Evolutionary conservation across 164 flowering plant genomes (phyloP).

Genomic region (Sextonia rubra): DNA sequence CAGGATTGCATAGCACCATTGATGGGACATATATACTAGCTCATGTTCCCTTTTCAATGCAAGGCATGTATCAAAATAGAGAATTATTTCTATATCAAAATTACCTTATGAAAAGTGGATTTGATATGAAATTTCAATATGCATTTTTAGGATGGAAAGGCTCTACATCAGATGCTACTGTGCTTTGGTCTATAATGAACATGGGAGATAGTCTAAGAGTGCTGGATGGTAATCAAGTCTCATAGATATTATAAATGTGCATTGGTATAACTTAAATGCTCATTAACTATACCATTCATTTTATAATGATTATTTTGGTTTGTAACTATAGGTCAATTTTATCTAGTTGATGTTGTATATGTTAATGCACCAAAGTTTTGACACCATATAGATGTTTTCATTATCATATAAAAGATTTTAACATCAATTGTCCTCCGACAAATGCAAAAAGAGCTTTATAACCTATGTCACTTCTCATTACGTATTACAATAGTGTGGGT

Average conservation of each 20-base stretch:
- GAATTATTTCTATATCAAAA: slow-evolving; percentile 60
- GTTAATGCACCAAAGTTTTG: slow-evolving; percentile 53
- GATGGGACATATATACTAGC: slow-evolving; percentile 78
- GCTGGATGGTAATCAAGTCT: slow-evolving; percentile 47
- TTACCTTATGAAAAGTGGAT: slow-evolving; percentile 72
- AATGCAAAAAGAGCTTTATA: slow-evolving; percentile 65
- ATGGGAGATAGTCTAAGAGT: slow-evolving; percentile 67
- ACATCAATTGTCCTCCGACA: slow-evolving; percentile 55
- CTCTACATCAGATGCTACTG: slow-evolving; percentile 62
- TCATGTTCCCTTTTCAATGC: slow-evolving; percentile 69
- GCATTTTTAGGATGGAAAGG: slow-evolving; percentile 90
- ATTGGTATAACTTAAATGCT: not conserved
- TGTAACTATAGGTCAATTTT: slow-evolving; percentile 50
- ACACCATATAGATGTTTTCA: slow-evolving; percentile 59
- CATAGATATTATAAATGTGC: not conserved
- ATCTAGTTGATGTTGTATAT: slow-evolving; percentile 63
- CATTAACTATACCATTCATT: slow-evolving; percentile 2
- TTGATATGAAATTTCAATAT: slow-evolving; percentile 72
- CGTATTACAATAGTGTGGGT: slow-evolving; percentile 42
- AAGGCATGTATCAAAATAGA: slow-evolving; percentile 59
- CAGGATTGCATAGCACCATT: slow-evolving; percentile 82
- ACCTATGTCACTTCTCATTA: slow-evolving; percentile 62
- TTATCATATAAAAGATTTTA: slow-evolving; percentile 49
- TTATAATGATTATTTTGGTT: too few species aligned
- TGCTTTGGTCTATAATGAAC: slow-evolving; percentile 58